phyloP scores from a whole-genome alignment of 2,329 filamentous ascomycete genomes.

The Talaromyces atroroseus region DNA sequence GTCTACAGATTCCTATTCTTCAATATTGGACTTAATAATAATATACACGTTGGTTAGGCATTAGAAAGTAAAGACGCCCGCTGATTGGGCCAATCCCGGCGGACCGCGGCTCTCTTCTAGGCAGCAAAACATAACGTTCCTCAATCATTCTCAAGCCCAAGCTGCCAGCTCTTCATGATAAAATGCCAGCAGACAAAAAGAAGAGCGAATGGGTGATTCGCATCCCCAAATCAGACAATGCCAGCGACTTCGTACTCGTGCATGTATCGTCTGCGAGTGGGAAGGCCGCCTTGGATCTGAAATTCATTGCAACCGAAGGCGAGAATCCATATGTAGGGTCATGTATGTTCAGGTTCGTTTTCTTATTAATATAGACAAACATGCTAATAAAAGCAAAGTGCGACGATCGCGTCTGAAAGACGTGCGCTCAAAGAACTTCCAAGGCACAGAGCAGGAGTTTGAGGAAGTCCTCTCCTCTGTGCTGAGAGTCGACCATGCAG shows the following conservation, averaged over 20 bases:
- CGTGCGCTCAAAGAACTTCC: constrained; percentile 39
- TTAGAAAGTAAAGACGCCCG: not conserved
- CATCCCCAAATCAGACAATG: constrained; percentile 43
- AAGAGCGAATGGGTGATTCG: constrained; percentile 41
- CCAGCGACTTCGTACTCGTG: constrained; percentile 43
- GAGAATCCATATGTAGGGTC: constrained; percentile 48
- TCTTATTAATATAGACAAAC: constrained; percentile 18
- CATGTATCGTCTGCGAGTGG: constrained; percentile 37
- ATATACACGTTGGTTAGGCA: no score
- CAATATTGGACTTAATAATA: no score
- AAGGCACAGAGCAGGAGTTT: constrained; percentile 42
- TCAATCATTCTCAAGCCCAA: not conserved
- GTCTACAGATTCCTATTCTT: not conserved
- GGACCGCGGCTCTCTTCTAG: constrained; percentile 1
- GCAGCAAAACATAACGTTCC: not conserved
- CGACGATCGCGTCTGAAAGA: constrained; percentile 31
- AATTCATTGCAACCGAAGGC: constrained; percentile 54
- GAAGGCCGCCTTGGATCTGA: constrained; percentile 45
- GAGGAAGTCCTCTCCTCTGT: constrained; percentile 29
- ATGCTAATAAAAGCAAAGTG: constrained; percentile 25
- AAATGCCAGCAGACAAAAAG: not conserved
- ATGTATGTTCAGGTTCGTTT: constrained; percentile 28
- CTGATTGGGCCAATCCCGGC: constrained; percentile 1
- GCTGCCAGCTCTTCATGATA: not conserved
- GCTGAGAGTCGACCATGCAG: constrained; percentile 23